These are phyloP conservation scores for Plasmodium blacklocki DNA, from an alignment of 169 alveolate species.

Conservation along the genomic window DNA sequence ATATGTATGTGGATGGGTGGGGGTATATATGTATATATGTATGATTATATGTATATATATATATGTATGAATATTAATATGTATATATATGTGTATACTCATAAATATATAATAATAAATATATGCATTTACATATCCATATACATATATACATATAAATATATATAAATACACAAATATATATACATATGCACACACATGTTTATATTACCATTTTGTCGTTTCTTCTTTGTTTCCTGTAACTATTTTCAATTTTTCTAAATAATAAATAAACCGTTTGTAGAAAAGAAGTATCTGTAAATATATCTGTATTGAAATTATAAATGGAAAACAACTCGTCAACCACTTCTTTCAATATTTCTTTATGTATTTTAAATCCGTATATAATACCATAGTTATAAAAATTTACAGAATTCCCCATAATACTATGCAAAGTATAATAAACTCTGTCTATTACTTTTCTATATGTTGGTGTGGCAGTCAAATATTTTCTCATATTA, in stretches of 20 bases:
- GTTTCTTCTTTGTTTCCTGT: slow-evolving; percentile 16
- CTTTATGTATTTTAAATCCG: no score
- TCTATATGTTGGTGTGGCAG: slow-evolving; percentile 27
- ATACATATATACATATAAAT: no score
- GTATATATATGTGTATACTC: no score
- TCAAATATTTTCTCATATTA: slow-evolving; percentile 29
- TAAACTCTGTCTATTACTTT: background rate
- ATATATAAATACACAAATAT: no score
- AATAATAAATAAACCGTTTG: slow-evolving; percentile 42
- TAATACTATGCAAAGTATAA: no score
- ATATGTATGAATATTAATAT: no score
- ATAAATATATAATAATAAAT: no score
- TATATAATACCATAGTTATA: no score
- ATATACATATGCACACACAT: background rate
- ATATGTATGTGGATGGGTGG: background rate
- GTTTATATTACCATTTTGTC: slow-evolving; percentile 19
- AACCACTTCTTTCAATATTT: no score
- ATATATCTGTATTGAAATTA: slow-evolving; percentile 6
- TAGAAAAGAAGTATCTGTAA: slow-evolving; percentile 30
- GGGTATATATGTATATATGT: background rate
- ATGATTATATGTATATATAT: background rate
- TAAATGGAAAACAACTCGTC: no score
- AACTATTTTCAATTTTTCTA: slow-evolving; percentile 34
- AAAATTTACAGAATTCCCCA: no score
- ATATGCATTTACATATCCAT: no score